Evolutionary conservation across 768 basidiomycete genomes (phyloP).

Genomic region (Pleurotus sapidus): DNA sequence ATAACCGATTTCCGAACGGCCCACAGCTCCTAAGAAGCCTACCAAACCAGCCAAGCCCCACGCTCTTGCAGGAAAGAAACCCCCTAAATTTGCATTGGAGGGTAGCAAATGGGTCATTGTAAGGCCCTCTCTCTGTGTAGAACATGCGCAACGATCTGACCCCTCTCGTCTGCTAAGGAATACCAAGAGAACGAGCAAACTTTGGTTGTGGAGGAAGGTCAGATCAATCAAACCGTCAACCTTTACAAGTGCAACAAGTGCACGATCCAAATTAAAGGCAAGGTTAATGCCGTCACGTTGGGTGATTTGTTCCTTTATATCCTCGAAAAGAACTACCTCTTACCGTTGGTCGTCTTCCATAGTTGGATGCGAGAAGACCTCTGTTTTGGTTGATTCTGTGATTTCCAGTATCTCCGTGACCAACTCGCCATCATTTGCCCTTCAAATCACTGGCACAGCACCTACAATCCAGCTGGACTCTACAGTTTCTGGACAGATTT

Average conservation of each 20-base stretch:
- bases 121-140: constrained; percentile 19
- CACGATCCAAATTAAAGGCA: constrained; percentile 83
- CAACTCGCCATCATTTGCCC: constrained; percentile 86
- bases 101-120: constrained; percentile 95
- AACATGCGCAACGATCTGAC: background rate
- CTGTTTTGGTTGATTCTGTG: constrained; percentile 86
- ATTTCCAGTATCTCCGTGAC: constrained; percentile 91
- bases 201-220: constrained; percentile 72
- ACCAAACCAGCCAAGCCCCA: constrained; percentile 83
- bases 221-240: constrained; percentile 82
- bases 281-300: constrained; percentile 91
- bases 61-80: constrained; percentile 84
- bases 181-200: constrained; percentile 80
- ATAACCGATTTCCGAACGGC: too few species aligned
- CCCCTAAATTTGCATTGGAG: constrained; percentile 83
- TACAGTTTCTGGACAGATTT: constrained; percentile 94
- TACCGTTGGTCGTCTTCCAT: background rate
- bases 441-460: constrained; percentile 87
- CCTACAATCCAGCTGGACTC: constrained; percentile 94
- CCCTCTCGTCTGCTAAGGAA: constrained; percentile 52
- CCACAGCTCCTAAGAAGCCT: constrained; percentile 56
- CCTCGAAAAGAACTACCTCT: background rate
- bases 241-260: constrained; percentile 88
- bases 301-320: constrained; percentile 43
- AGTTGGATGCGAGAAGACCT: constrained; percentile 90